A percentile compares a stretch with the other conserved stretches of the same genome.
These are phyloP conservation scores for Amphirosellinia nigrospora DNA, from an alignment of 495 filamentous ascomycete species.

Conservation along the genomic window DNA sequence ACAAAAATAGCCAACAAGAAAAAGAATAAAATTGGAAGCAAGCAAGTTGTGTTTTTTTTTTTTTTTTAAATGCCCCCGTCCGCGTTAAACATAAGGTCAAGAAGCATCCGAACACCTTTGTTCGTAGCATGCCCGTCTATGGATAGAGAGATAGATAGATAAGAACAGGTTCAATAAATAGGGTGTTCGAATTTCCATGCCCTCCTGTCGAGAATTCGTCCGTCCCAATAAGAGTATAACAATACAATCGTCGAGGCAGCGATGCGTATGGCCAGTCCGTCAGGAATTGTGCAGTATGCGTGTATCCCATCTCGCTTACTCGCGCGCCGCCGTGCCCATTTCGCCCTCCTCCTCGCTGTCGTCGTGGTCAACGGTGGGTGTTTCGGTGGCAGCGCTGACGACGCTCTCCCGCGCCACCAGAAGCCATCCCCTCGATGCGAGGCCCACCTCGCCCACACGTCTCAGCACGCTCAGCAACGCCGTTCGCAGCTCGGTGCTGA, in stretches of 20 bases:
- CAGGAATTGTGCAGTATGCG: neutral
- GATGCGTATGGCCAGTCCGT: neutral
- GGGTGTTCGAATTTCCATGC: neutral
- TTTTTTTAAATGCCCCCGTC: neutral
- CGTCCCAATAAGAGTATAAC: neutral
- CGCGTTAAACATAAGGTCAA: neutral
- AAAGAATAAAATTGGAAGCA: neutral
- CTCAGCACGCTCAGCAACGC: constrained; percentile 77
- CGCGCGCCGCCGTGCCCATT: constrained; percentile 29
- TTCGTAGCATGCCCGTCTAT: neutral
- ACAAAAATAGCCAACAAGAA: neutral
- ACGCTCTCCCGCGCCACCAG: constrained; percentile 40
- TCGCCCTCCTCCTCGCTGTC: constrained; percentile 33
- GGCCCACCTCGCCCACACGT: constrained; percentile 79
- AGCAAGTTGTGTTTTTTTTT: neutral
- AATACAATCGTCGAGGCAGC: too few species aligned
- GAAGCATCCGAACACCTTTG: neutral
- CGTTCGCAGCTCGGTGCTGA: constrained; percentile 76
- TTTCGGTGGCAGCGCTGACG: constrained; percentile 38
- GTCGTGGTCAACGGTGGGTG: constrained; percentile 25
- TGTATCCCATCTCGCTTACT: neutral
- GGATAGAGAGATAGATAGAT: neutral
- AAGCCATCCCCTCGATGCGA: constrained; percentile 63
- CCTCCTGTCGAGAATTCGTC: neutral
- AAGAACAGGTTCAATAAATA: too few species aligned